phyloP scores from a whole-genome alignment of 192 early-diverging fungal genomes.

The Geranomyces variabilis region DNA sequence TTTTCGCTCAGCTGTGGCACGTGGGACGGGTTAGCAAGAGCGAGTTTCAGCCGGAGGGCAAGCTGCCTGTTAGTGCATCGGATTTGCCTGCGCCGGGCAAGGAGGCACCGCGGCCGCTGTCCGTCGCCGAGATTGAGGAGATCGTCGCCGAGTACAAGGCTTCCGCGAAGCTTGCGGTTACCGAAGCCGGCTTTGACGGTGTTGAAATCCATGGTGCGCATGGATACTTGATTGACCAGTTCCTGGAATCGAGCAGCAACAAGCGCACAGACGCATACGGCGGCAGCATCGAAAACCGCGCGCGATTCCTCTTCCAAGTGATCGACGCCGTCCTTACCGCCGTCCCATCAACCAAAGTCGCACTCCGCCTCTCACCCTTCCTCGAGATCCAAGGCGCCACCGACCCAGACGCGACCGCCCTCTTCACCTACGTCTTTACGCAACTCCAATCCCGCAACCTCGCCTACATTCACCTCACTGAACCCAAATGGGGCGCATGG shows the following conservation, averaged over 20 bases:
- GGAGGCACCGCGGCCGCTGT: constrained; percentile 59
- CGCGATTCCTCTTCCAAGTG: constrained; percentile 43
- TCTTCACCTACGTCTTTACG: constrained; percentile 38
- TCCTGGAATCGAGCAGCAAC: constrained; percentile 81
- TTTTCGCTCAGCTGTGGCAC: constrained; percentile 65
- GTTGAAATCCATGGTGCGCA: constrained; percentile 81
- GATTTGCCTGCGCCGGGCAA: constrained; percentile 28
- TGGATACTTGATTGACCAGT: constrained; percentile 82
- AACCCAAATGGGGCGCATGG: constrained; percentile 36
- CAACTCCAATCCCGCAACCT: constrained; percentile 31
- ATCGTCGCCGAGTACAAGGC: constrained; percentile 65
- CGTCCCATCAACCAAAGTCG: constrained; percentile 39
- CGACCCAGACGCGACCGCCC: not conserved
- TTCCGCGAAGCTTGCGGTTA: constrained; percentile 67
- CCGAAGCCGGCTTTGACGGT: constrained; percentile 83
- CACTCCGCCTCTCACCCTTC: constrained; percentile 44
- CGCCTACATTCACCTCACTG: constrained; percentile 43
- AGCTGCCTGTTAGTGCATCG: constrained; percentile 44
- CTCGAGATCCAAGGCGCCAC: constrained; percentile 23
- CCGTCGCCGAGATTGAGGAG: constrained; percentile 66
- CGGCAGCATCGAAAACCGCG: constrained; percentile 85
- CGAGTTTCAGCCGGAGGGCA: constrained; percentile 37
- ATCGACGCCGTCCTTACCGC: constrained; percentile 36
- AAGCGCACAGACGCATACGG: constrained; percentile 88
- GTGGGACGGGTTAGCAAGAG: constrained; percentile 44